These are phyloP conservation scores for Chrysoporthe deuterocubensis DNA, from an alignment of 2,329 filamentous ascomycete genomes.

Conservation along the genomic window DNA sequence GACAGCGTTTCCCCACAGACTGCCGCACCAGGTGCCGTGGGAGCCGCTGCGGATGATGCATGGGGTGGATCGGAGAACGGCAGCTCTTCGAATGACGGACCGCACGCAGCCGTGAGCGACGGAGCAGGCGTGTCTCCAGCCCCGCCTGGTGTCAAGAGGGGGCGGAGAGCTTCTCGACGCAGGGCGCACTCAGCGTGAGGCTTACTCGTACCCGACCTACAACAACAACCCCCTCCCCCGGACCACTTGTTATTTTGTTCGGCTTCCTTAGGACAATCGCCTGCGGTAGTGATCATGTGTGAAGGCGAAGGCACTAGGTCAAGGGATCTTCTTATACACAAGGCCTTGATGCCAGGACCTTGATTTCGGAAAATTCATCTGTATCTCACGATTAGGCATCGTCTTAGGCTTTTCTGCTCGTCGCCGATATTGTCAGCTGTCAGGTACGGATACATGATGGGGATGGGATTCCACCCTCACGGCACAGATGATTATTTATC, in stretches of 20 bases:
- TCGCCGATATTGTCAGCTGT: slow-evolving; percentile 25
- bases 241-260: background rate
- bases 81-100: background rate
- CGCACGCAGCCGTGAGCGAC: background rate
- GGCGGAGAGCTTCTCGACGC: slow-evolving; percentile 5
- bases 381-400: slow-evolving; percentile 26
- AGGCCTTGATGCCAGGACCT: slow-evolving; percentile 3
- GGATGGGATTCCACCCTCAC: background rate
- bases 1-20: background rate
- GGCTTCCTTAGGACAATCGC: background rate
- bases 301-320: background rate
- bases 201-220: background rate
- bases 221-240: too few relatives aligned
- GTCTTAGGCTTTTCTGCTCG: slow-evolving; percentile 18
- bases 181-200: slow-evolving; percentile 15
- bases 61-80: background rate
- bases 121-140: background rate
- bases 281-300: background rate
- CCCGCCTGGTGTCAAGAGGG: background rate
- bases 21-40: background rate
- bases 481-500: slow-evolving; percentile 6
- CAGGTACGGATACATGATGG: slow-evolving; percentile 14
- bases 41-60: background rate
- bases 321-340: slow-evolving; percentile 11
- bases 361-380: slow-evolving; percentile 26